Evolutionary conservation across 129 eudicot genomes (phyloP), one percentile per base, ranked within the genome.

Genomic region (Arctium minus): DNA sequence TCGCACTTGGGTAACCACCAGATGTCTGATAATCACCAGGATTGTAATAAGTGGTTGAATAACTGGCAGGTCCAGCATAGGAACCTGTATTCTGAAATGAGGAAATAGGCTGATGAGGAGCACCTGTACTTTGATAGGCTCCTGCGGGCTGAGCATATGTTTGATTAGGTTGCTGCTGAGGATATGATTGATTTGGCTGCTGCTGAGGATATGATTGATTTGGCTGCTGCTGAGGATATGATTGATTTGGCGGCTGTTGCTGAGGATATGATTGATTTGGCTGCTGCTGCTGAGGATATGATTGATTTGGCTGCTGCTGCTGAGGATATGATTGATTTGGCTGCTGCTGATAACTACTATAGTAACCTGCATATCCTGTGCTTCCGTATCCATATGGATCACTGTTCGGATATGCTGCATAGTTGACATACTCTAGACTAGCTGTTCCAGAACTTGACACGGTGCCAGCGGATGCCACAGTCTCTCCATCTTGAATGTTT

Each of bases 21-120:
- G 97, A 86, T 85, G 99, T 96, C 99, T 96, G 98, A 91, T 96
- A 96, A 96, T 96, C 97, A 96, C 90, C 99, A 96, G 97, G 97
- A 96, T 91, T 92, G 98, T 93, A 93, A 88, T 96, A 96, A 96
- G 99, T 96, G 90, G 94, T 96, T 91, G 99, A 82, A 89, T 93
- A 93, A 96, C 91, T 96, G 86, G 97, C 82, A 84, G 98, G 88
- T 67, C 92, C 98, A 90, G 99, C 92, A 91, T 93, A 91, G 89
- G 99, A 93, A 89, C 97, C 97, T 85, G 97, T 87, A 95, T 93
- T 93, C 94, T 90, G 97, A 93, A 96, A 95, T 93, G 97, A 90
- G 86, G 99, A 93, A 96, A 92, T 82, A 92, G 97, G 97, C 99
- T 96, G 99, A 89, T 96, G 92, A 96, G 98, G 95, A 92, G 94